Base-by-base conservation (phyloP, 2,329 filamentous ascomycete species). In the Monilinia fructicola region DNA sequence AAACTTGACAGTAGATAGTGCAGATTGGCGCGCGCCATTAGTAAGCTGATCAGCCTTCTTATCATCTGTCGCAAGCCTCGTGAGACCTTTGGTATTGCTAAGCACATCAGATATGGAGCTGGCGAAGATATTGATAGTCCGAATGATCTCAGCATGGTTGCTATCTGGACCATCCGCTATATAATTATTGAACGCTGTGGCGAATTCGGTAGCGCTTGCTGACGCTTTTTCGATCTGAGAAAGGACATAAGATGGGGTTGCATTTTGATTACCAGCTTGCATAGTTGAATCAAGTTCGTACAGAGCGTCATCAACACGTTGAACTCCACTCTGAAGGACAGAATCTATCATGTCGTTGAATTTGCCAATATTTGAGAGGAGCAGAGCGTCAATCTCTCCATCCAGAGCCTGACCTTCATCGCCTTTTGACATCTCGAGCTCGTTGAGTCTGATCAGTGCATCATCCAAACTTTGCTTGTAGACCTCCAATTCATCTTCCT, bases 401-500 rank as follows among this genome's bases (percentile, higher is more conserved):
- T 98, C 94, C 65, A 97, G 83, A 2, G 89, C 92, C 69, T 89
- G 82, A 76, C 97, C 93, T 14, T 87, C 89, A 66, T 89, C 90
- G 75, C 86, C 89, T 76, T 89, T 87, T 74, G 85, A 90, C 78
- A 87, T 83, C 82, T 86, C 93, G 70, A 97, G 81, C 76, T 97
- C 93, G 75, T 96, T 94, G 68, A 99, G 84, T 79, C 97, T 93
- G 63, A 98, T 86, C 67, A 99, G 81, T 3, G 94, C 93, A 80
- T 98, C 91, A 76, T 99, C 95, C 92, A 99, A 96, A 74, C 93
- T 93, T 55, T 93, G 92, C 81, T 97, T 97, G 85, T 97, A 97
- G 56, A 98, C 93, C 79, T 98, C 95, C 35, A 99, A 87, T 79
- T 99, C 95, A 74, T 97, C 93, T 76, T 99, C 95, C 82, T 97